Base-by-base conservation (phyloP, 495 filamentous ascomycete genomes). In the Tuber calosporum region DNA sequence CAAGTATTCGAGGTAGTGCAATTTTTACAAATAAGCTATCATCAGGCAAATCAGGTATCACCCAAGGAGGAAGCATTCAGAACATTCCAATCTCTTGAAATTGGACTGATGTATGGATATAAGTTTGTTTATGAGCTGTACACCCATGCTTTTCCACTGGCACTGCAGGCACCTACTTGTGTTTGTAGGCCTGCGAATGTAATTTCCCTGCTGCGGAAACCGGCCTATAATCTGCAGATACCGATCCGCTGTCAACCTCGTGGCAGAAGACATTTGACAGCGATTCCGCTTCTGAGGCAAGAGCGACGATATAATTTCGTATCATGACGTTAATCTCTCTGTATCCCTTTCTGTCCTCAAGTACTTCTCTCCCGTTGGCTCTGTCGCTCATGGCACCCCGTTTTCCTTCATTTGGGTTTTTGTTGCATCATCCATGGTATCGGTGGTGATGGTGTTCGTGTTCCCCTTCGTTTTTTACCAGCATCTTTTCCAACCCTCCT, bases 231-330 rank as follows among this genome's bases (percentile, higher is more conserved):
- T 78, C 76, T 73, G 76, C 76, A 73, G 73, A 77, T 66, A 78
- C 22, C 74, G 68, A 78, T 77, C 76, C 75, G 76, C 76, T 71
- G 76, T 78, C 76, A 77, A 77, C 75, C 76, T 78, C 76, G 76
- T 78, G 75, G 76, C 70, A 37, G 66, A 72, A 42, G 72, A 77
- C 76, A 38, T 62, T 34, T 17, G 53, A 62, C 11, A 62, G 53
- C 19, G 53, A 15, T 34, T 34, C 26, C 26, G 7, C 11, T 62
- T 34, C 53, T 62, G 26, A 62, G 9, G 53, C 13, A 34, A 17
- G 26, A 30, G 26, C 13, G 26, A 34, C 30, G 17, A 34, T 62
- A 26, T 26, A 13, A 30, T 62, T 34, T 62, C 26, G 26, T 34
- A 62, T 30, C 26, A 62, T 17, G 30, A 13, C 15, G 4, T 30